Base-by-base conservation (phyloP, 1,284 basidiomycete genomes). In the Boletus smithii region DNA sequence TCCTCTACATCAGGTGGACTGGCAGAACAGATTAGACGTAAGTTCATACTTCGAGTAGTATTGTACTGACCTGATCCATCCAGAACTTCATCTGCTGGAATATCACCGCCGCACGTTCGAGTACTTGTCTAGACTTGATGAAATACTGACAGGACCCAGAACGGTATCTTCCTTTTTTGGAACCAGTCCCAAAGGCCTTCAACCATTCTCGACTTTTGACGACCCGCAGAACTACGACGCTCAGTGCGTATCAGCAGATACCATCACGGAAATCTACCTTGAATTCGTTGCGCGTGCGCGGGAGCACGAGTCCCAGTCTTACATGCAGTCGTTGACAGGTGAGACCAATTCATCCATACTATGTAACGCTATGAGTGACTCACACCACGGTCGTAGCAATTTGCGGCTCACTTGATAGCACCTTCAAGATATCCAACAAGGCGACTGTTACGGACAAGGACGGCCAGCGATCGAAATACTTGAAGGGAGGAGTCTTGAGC, bases 371-470 rank as follows among this genome's bases (percentile, higher is more conserved):
- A n/a, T n/a, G n/a, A n/a, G n/a, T n/a, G n/a, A n/a, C n/a, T n/a
- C n/a, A n/a, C n/a, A 14, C n/a, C 3, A 23, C 4, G 8, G 3
- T 16, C 4, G 14, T 23, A 42, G 40, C 29, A 2, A 49, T 46
- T 11, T 48, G 48, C 4, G 36, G 24, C 13, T 49, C 38, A 3
- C 6, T 46, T 1, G 26, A 49, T 9, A 46, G 33, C 17, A 49
- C 33, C 1, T 49, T 49, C 31, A 45, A 46, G 33, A 8, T 33
- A 16, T 22, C 48, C 2, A 40, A 22, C 24, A 50, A 50, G 36
- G 44, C 48, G 0, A 32, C 44, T 5, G 2, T 46, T 1, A 26
- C 38, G 2, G 9, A 49, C 26, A 38, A 24, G 16, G 20, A 37
- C 3, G 1, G 27, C 10, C 18, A 41, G 9, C 8, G 16, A 18